Percentiles rank a stretch among this genome's conserved stretches.
These are phyloP conservation scores for Jasminum sambac DNA, from an alignment of 257 asterid species.

Conservation along the genomic window DNA sequence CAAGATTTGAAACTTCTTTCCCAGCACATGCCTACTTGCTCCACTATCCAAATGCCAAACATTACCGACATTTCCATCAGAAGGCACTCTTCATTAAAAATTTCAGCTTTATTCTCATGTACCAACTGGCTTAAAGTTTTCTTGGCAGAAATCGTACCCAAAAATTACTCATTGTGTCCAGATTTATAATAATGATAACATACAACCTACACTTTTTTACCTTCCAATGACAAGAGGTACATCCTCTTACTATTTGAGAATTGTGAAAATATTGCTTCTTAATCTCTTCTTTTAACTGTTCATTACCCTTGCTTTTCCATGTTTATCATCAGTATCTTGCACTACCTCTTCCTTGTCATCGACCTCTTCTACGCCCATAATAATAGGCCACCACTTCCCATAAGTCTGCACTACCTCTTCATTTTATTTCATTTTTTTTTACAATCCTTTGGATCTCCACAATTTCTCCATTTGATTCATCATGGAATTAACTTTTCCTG, in stretches of 20 bases:
- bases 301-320: not conserved
- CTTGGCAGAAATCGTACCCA: not conserved
- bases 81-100: not conserved
- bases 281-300: not conserved
- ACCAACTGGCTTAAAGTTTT: not conserved
- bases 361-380: not conserved
- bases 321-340: not conserved
- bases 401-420: not conserved
- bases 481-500: not conserved
- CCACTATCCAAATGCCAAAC: not conserved
- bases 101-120: not conserved
- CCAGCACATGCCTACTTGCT: not conserved
- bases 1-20: not conserved
- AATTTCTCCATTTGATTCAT: constrained; percentile 12
- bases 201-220: not conserved
- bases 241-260: not conserved
- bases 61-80: not conserved
- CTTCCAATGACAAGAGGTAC: not conserved
- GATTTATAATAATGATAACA: not conserved
- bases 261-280: not conserved
- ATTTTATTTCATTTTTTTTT: not conserved
- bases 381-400: not conserved
- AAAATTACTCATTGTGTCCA: not conserved
- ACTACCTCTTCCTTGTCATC: not conserved
- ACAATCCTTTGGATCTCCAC: not conserved